Percentiles rank a stretch among this genome's conserved stretches.
Conservation (phyloP, 495 filamentous ascomycete genomes). For the Filosporella fistucella region DNA sequence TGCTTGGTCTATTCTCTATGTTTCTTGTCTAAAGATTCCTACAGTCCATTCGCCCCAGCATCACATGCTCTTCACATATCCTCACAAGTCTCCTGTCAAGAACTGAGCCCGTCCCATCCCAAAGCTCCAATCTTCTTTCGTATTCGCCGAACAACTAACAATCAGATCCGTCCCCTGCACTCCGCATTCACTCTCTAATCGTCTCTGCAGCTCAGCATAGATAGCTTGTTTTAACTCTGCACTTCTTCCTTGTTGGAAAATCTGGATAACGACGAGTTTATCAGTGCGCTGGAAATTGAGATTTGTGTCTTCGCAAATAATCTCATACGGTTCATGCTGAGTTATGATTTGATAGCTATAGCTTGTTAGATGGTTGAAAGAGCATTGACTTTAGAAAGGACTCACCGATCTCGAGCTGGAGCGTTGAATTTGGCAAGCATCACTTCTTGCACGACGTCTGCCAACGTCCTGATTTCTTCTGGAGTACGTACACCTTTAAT, state of each 20-base stretch:
- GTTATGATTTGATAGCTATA: conserved; percentile 10
- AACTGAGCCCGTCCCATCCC: conserved; percentile 8
- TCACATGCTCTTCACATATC: not conserved
- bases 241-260: conserved; percentile 5
- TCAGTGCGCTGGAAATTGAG: conserved; percentile 3
- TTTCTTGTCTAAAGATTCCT: too few species aligned
- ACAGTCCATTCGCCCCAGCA: not conserved
- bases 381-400: not conserved
- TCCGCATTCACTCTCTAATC: conserved; percentile 2
- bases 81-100: conserved; percentile 7
- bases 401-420: conserved; percentile 2
- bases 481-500: not conserved
- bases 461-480: conserved; percentile 9
- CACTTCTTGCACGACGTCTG: conserved; percentile 9
- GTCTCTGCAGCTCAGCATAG: conserved; percentile 1
- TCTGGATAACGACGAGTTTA: conserved; percentile 5
- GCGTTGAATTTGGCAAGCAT: conserved; percentile 6
- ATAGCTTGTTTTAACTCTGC: conserved; percentile 4
- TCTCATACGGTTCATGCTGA: conserved; percentile 9
- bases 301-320: conserved; percentile 8
- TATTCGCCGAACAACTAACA: not conserved
- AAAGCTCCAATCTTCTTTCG: conserved; percentile 8
- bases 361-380: not conserved
- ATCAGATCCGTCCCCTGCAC: conserved; percentile 4
- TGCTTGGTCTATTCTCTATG: too few species aligned